These are phyloP conservation scores for Ligustrum vulgare DNA, from an alignment of 257 asterid species.

Conservation along the genomic window DNA sequence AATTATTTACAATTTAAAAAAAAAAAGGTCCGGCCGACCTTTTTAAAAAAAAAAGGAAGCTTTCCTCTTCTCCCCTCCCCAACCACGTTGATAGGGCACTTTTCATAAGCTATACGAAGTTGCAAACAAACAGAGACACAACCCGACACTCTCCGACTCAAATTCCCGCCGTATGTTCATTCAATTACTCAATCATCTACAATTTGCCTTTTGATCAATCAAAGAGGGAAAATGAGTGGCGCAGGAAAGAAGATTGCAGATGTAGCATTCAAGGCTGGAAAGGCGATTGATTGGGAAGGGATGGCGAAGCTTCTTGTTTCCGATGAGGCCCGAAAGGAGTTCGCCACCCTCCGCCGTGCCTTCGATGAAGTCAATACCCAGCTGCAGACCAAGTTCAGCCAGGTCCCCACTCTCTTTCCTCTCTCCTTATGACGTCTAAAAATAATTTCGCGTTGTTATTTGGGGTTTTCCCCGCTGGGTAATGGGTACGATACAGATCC, in stretches of 20 bases:
- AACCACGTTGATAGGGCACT: no score
- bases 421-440: not conserved
- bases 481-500: constrained; percentile 17
- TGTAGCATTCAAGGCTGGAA: constrained; percentile 85
- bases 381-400: constrained; percentile 94
- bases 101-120: no score
- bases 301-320: constrained; percentile 86
- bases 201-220: constrained; percentile 14
- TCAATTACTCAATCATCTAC: constrained; percentile 16
- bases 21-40: no score
- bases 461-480: not conserved
- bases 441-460: not conserved
- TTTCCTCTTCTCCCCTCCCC: no score
- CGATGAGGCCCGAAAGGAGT: constrained; percentile 93
- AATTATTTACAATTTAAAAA: no score
- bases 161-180: not conserved
- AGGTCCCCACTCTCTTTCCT: constrained; percentile 37
- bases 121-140: not conserved
- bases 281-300: constrained; percentile 84
- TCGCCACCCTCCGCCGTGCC: constrained; percentile 80
- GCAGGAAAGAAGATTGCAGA: constrained; percentile 82
- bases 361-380: constrained; percentile 85
- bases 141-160: constrained; percentile 18
- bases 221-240: constrained; percentile 64
- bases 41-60: no score